Conservation (phyloP, 768 basidiomycete genomes). For the Phaeotremella fagi region DNA sequence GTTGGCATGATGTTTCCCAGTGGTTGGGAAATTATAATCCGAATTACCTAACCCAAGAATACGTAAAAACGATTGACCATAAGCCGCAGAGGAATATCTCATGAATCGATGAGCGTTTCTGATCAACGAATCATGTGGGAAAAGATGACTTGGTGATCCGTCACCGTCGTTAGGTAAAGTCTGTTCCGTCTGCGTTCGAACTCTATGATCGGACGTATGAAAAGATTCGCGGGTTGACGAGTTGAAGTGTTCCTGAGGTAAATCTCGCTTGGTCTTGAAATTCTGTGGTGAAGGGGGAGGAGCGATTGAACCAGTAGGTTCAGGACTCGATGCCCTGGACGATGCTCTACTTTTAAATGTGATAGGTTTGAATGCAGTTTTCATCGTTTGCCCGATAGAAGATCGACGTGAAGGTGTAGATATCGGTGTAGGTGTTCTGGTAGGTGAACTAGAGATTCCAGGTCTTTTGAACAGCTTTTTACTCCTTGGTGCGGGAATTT, state of each 20-base stretch:
- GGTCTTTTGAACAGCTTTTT: neutral
- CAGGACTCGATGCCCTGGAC: neutral
- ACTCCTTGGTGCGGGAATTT: neutral
- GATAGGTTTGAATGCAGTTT: neutral
- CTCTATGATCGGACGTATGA: constrained; percentile 5
- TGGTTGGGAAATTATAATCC: constrained; percentile 48
- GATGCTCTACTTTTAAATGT: neutral
- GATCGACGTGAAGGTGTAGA: neutral
- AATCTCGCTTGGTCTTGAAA: neutral
- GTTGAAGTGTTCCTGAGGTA: no score
- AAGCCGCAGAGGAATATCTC: constrained; percentile 43
- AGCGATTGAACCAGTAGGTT: neutral
- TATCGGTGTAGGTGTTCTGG: neutral
- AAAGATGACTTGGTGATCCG: constrained; percentile 15
- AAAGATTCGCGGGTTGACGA: constrained; percentile 4
- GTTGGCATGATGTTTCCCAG: constrained; percentile 11
- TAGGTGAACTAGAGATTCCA: neutral
- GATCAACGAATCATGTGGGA: constrained; percentile 32
- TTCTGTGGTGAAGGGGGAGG: neutral
- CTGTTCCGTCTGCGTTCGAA: constrained; percentile 10
- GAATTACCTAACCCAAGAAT: constrained; percentile 45
- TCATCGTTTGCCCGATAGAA: neutral
- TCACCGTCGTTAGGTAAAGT: constrained; percentile 3
- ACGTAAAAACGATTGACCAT: constrained; percentile 46
- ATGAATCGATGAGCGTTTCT: constrained; percentile 47